Conservation (phyloP, 306 rosid species). For the Rubus parviflorus region DNA sequence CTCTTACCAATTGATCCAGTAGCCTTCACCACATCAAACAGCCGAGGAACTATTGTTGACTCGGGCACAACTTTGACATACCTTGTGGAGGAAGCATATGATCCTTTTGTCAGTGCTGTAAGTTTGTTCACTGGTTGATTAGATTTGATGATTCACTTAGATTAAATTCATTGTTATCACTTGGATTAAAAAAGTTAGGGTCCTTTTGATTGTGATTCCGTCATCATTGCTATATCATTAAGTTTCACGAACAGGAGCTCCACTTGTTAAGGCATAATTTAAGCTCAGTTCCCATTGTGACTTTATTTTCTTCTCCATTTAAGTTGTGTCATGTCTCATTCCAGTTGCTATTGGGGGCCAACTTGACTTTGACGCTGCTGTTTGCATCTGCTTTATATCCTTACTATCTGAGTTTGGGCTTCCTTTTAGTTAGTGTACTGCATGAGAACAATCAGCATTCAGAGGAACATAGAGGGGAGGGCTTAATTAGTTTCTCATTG, state of each 20-base stretch:
- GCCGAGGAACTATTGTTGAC: conserved; percentile 86
- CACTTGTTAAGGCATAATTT: neutral
- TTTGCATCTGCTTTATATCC: neutral
- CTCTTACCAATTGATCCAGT: conserved; percentile 65
- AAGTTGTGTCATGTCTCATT: neutral
- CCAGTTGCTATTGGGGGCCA: neutral
- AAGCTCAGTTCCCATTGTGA: neutral
- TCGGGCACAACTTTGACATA: conserved; percentile 90
- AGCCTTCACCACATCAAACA: conserved; percentile 65
- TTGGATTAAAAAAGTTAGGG: neutral
- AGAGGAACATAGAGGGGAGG: neutral
- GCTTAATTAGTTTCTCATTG: neutral
- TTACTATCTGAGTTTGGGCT: neutral
- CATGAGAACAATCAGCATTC: conserved; percentile 6
- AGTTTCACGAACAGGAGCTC: neutral
- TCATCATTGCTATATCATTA: neutral
- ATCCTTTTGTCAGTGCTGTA: conserved; percentile 79
- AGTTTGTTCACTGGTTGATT: conserved; percentile 34
- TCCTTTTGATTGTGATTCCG: neutral
- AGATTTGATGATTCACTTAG: neutral
- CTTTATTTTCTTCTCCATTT: neutral
- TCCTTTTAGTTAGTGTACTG: neutral
- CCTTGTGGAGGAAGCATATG: conserved; percentile 82
- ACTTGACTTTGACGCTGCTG: neutral
- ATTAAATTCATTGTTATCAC: neutral